phyloP scores from a whole-genome alignment of 2,329 filamentous ascomycete species.

The Aspergillus oerlinghausenensis region DNA sequence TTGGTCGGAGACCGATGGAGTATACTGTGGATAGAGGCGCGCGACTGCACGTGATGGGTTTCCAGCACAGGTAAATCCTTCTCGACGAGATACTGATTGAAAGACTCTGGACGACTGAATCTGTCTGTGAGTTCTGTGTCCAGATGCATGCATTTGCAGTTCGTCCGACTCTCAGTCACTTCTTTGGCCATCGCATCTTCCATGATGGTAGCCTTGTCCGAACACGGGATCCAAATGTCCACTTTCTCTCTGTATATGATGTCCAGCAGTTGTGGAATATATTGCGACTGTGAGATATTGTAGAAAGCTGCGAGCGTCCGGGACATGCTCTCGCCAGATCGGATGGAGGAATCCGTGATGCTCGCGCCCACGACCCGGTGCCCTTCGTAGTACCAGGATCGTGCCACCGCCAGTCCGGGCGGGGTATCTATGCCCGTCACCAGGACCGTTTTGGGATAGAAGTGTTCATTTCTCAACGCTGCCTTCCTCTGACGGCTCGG shows the following conservation, averaged over 20 bases:
- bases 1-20: conserved; percentile 44
- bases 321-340: conserved; percentile 56
- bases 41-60: conserved; percentile 51
- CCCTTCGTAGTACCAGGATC: conserved; percentile 59
- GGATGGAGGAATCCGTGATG: conserved; percentile 47
- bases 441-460: conserved; percentile 54
- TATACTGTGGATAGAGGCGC: conserved; percentile 50
- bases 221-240: conserved; percentile 70
- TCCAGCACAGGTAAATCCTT: conserved; percentile 54
- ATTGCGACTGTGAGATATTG: conserved; percentile 45
- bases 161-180: conserved; percentile 53
- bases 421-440: conserved; percentile 70
- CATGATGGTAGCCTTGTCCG: conserved; percentile 60
- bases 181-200: conserved; percentile 65
- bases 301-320: conserved; percentile 54
- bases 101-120: conserved; percentile 62
- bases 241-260: conserved; percentile 59
- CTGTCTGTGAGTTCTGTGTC: conserved; percentile 51
- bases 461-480: conserved; percentile 28
- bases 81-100: conserved; percentile 54
- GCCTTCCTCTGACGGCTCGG: conserved; percentile 18
- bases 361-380: conserved; percentile 71
- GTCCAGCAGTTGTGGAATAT: conserved; percentile 54
- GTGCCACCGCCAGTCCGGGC: conserved; percentile 64
- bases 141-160: conserved; percentile 62